Evolutionary conservation across 345 rosid genomes (phyloP).

Genomic region (Isatis tinctoria): DNA sequence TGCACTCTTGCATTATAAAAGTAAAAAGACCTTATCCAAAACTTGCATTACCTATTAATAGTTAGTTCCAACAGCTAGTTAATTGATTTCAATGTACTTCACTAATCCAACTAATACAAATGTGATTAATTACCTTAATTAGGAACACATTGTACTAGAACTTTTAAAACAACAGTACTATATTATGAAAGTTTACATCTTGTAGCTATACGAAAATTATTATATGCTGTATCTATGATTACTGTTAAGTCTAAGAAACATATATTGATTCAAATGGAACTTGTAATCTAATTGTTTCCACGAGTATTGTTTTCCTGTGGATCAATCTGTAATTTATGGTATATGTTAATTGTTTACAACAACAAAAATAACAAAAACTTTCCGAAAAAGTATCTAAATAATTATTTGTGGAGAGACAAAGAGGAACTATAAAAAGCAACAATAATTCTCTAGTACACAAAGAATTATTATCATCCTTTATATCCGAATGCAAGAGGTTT

Average conservation of each 20-base stretch:
- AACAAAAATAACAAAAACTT: neutral
- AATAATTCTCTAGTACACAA: neutral
- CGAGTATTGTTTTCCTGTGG: neutral
- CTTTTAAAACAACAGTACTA: neutral
- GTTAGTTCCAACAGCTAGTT: neutral
- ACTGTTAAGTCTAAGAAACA: neutral
- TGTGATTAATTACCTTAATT: neutral
- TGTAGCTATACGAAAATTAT: neutral
- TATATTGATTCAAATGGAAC: neutral
- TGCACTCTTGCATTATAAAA: conserved; percentile 16
- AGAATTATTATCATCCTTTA: neutral
- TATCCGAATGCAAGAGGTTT: neutral
- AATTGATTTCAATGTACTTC: neutral
- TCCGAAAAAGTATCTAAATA: neutral
- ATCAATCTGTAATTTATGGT: neutral
- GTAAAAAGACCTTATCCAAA: conserved; percentile 20
- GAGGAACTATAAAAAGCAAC: neutral
- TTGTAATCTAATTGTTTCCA: neutral
- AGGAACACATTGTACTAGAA: neutral
- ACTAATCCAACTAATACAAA: neutral
- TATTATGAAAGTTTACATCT: neutral
- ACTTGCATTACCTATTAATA: neutral
- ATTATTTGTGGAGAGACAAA: conserved; percentile 7
- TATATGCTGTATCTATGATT: neutral
- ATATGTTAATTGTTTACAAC: neutral